Percentiles rank a stretch among this genome's conserved stretches.
Conservation (phyloP, 768 basidiomycete genomes). For the Agrocybe pediades region DNA sequence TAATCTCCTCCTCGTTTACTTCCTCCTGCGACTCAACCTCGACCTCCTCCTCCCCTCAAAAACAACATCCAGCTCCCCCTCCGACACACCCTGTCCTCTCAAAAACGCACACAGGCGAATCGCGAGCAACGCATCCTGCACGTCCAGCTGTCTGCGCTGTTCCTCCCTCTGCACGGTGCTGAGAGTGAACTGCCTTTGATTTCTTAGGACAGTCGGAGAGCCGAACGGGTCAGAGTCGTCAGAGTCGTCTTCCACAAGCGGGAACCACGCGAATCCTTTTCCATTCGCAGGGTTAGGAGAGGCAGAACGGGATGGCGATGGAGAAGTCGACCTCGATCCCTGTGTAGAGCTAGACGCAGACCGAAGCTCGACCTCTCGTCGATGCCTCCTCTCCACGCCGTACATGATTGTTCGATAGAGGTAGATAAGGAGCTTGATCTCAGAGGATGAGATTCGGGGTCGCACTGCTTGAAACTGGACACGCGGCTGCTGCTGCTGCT, state of each 20-base stretch:
- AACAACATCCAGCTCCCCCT: constrained; percentile 13
- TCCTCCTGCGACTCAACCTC: constrained; percentile 9
- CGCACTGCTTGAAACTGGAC: neutral
- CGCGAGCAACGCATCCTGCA: too few species aligned
- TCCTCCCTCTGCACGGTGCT: neutral
- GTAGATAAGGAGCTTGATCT: constrained; percentile 21
- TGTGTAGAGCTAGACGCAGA: neutral
- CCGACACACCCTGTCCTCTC: constrained; percentile 19
- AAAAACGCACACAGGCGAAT: constrained; percentile 11
- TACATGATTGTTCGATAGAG: constrained; percentile 24
- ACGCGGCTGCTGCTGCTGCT: neutral
- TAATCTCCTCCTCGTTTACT: neutral
- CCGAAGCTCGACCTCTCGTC: too few species aligned
- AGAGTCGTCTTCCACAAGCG: constrained; percentile 19
- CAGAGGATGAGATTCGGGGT: constrained; percentile 18
- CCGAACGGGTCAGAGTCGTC: too few species aligned
- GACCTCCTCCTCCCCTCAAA: constrained; percentile 3
- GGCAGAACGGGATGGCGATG: constrained; percentile 13
- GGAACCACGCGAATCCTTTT: constrained; percentile 8
- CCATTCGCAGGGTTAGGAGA: too few species aligned
- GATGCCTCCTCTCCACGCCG: constrained; percentile 20
- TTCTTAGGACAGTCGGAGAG: too few species aligned
- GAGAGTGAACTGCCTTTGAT: neutral
- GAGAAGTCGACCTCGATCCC: too few species aligned
- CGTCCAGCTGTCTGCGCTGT: constrained; percentile 1